phyloP scores from a whole-genome alignment of 768 basidiomycete species.

The Mycena galopus region DNA sequence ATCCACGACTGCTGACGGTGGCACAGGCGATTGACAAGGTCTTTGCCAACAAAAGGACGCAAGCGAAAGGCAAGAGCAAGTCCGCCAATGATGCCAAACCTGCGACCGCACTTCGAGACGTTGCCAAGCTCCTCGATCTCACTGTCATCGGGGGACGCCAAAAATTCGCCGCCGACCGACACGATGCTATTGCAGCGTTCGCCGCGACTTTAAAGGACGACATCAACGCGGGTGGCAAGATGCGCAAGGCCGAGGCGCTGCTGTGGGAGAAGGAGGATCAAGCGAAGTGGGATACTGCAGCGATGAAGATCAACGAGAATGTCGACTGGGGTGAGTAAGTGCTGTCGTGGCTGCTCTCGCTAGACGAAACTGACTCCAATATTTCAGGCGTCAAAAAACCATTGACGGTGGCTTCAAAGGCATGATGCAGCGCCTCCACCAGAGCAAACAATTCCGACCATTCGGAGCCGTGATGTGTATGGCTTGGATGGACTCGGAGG shows the following conservation, averaged over 20 bases:
- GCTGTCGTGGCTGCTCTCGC: neutral
- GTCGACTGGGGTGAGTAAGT: conserved; percentile 27
- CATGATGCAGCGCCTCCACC: no score
- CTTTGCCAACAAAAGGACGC: conserved; percentile 23
- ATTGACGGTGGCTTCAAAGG: no score
- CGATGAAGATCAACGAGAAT: conserved; percentile 1
- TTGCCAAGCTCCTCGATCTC: conserved; percentile 1
- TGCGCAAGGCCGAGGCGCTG: conserved; percentile 15
- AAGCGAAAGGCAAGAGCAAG: neutral
- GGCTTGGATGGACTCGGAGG: no score
- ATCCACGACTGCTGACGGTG: neutral
- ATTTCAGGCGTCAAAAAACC: no score
- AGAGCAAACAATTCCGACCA: no score
- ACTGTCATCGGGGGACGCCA: conserved; percentile 4
- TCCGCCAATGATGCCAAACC: neutral
- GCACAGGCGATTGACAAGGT: conserved; percentile 28
- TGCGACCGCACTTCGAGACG: neutral
- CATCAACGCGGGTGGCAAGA: conserved; percentile 22
- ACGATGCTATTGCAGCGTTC: neutral
- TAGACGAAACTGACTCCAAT: no score
- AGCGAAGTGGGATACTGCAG: conserved; percentile 15
- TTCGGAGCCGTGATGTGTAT: no score
- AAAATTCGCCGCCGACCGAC: conserved; percentile 13
- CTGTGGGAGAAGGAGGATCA: conserved; percentile 29
- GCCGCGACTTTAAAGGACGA: neutral